Base-by-base conservation (phyloP, 2,329 filamentous ascomycete species). In the Penicillium sp. region DNA sequence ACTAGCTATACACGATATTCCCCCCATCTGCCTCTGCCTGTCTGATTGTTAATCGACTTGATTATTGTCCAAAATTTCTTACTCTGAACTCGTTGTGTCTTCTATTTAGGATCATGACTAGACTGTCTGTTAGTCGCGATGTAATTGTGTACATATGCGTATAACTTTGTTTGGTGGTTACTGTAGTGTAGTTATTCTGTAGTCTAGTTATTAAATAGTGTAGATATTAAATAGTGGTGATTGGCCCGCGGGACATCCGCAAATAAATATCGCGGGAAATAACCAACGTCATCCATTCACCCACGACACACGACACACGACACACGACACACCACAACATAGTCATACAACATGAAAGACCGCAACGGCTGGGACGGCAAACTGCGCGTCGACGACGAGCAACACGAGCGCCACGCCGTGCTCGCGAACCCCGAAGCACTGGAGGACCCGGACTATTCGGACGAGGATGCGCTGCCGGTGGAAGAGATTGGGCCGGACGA, bases 381-480 rank as follows among this genome's bases (percentile, higher is more conserved):
- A 62, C 61, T 77, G 58, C 65, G 75, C 43, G 75, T 96, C 51
- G 57, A 56, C 24, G 54, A 45, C 18, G 43, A 49, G n/a, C 24
- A 53, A 3, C 45, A 21, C 18, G 85, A 89, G 60, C 85, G 86
- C 65, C 87, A 83, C 68, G 81, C 85, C 2, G 77, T 84, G 30
- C 77, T 95, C 47, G 79, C 82, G 23, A 95, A 96, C 66, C 88
- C 90, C 2, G 90, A 94, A 67, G 90, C 89, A 9, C 74, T 96
- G 52, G 89, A 88, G 45, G 91, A 97, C 66, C 85, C 89, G 0
- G 91, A 96, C 53, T 91, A 93, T 68, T 94, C 90, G 16, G 91
- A 90, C 63, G 83, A 83, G 20, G 81, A 83, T 61, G 81, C 79
- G 20, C 75, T 89, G 60, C 84, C 83, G 0, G 87, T 87, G 50